Evolutionary conservation across 2,329 filamentous ascomycete genomes (phyloP), one percentile per base, ranked within the genome.

Genomic region (Sporothrix brunneoviolacea): DNA sequence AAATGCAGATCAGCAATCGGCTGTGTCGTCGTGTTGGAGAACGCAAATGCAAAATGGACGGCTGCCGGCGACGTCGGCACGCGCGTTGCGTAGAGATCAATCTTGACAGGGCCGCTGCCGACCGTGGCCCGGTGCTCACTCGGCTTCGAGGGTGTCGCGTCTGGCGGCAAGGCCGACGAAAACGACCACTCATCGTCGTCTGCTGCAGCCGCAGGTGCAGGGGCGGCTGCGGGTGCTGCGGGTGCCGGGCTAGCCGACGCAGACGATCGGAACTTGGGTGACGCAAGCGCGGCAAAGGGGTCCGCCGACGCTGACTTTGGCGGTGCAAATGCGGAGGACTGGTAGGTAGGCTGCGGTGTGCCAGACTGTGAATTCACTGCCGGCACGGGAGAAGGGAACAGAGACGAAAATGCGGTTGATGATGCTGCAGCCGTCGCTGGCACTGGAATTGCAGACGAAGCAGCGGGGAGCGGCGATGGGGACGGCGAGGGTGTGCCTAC

Each of bases 101-200:
- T 83, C 53, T 80, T 80, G 41, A 97, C 70, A 38, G 71, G 75
- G 2, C 82, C 84, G 61, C 87, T 83, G 61, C 81, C 82, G 38
- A 96, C 80, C 4, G 75, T 76, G 18, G 85, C 71, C 42, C 80
- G 79, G 57, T 88, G 80, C 45, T 80, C 76, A 47, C 69, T 74
- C 2, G 83, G 81, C 30, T 68, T 61, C 16, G 73, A 61, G 47
- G 71, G 61, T 15, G 65, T 55, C 54, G 67, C 55, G 54, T 80
- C 74, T 3, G 74, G 67, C 24, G 91, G 91, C 13, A 96, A 74
- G 0, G 91, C 84, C 0, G 91, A 97, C 3, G 88, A 82, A 65
- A 97, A 97, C 21, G 82, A 86, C 91, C 91, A 97, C 62, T 97
- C 91, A 57, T 97, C 91, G 45, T 96, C 91, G 40, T 87, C 81